A percentile compares a stretch with the other conserved stretches of the same genome.
phyloP scores from a whole-genome alignment of 192 early-diverging fungal genomes.

The Backusella circina region DNA sequence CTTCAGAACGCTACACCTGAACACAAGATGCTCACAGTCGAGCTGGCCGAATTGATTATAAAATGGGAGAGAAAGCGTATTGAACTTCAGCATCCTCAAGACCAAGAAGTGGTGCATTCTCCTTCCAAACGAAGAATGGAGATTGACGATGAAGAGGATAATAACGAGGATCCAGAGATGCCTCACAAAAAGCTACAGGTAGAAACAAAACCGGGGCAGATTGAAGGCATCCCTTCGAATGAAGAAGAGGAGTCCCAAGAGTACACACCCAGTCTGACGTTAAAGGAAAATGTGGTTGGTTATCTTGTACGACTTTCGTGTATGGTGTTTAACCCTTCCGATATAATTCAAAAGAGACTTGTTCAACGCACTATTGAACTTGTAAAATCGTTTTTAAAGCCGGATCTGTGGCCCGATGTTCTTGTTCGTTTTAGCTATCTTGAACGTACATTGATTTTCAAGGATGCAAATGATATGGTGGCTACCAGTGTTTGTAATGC shows the following conservation, averaged over 20 bases:
- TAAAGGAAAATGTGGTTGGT: conserved; percentile 56
- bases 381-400: conserved; percentile 57
- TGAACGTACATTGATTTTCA: conserved; percentile 55
- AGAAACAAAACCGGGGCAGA: conserved; percentile 23
- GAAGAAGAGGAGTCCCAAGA: conserved; percentile 20
- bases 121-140: conserved; percentile 12
- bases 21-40: conserved; percentile 80
- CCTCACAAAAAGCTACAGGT: conserved; percentile 30
- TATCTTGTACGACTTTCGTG: conserved; percentile 65
- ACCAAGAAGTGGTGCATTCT: not conserved
- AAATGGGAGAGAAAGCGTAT: conserved; percentile 83
- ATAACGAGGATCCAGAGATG: no score
- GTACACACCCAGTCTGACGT: conserved; percentile 43
- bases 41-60: conserved; percentile 87
- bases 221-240: conserved; percentile 10
- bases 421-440: conserved; percentile 59
- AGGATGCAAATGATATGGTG: conserved; percentile 56
- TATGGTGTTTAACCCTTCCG: conserved; percentile 50
- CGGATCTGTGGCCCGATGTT: conserved; percentile 70
- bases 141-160: not conserved
- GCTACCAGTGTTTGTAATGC: conserved; percentile 56
- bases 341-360: conserved; percentile 30
- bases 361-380: conserved; percentile 59
- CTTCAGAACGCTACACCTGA: conserved; percentile 83
- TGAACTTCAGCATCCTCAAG: not conserved